phyloP scores from a whole-genome alignment of 371 early-diverging fungal genomes.

The Dipsacomyces acuminosporus region DNA sequence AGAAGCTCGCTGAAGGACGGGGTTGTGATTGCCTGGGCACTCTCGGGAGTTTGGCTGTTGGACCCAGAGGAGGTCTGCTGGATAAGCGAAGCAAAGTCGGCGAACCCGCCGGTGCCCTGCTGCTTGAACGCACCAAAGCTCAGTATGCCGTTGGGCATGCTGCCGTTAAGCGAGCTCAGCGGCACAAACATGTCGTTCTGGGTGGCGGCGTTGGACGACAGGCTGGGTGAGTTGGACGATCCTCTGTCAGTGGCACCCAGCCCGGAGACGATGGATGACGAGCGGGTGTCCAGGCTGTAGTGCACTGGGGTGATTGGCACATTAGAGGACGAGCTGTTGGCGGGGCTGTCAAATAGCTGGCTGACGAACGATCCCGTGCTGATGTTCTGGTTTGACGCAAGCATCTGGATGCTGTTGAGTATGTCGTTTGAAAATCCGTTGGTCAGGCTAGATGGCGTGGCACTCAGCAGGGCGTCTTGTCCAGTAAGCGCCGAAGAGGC shows the following conservation, averaged over 20 bases:
- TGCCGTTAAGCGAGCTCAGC: conserved; percentile 2
- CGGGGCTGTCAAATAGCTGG: conserved; percentile 19
- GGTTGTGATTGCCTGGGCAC: not conserved
- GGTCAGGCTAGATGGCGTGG: conserved; percentile 10
- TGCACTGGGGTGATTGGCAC: conserved; percentile 4
- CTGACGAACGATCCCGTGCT: conserved; percentile 37
- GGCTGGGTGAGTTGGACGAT: conserved; percentile 6
- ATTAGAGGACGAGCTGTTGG: not conserved
- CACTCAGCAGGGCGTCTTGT: conserved; percentile 8
- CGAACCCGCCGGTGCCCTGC: conserved; percentile 16
- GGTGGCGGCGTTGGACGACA: conserved; percentile 5
- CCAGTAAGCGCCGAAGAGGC: conserved; percentile 1
- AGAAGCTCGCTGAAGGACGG: not conserved
- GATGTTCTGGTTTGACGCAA: conserved; percentile 39
- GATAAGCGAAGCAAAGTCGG: conserved; percentile 28
- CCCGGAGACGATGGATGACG: not conserved
- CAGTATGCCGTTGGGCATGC: conserved; percentile 3
- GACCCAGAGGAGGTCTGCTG: conserved; percentile 7
- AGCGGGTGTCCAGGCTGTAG: not conserved
- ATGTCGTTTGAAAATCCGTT: conserved; percentile 19
- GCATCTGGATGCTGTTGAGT: conserved; percentile 31
- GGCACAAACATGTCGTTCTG: conserved; percentile 41
- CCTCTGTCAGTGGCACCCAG: not conserved
- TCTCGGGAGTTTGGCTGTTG: not conserved
- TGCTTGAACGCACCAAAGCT: conserved; percentile 24